phyloP scores from a whole-genome alignment of 495 filamentous ascomycete genomes.

The Aspergillus diversus region DNA sequence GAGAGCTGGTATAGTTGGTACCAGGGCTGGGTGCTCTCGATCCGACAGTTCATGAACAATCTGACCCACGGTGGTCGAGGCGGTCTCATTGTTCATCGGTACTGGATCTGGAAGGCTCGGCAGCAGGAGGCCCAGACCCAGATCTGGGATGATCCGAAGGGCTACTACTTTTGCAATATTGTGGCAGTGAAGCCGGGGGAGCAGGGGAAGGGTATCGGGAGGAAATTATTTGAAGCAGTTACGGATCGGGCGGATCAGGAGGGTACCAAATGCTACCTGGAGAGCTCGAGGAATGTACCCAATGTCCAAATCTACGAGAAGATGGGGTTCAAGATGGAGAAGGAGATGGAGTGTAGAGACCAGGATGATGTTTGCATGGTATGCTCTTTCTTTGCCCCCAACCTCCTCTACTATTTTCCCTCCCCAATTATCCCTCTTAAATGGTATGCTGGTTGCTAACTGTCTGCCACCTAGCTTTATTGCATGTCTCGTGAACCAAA shows the following conservation, averaged over 20 bases:
- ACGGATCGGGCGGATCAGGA: conserved; percentile 61
- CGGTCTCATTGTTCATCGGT: conserved; percentile 64
- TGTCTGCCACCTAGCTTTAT: conserved; percentile 21
- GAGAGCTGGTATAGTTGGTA: conserved; percentile 60
- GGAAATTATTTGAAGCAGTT: conserved; percentile 60
- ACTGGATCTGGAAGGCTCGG: conserved; percentile 59
- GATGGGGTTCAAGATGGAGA: conserved; percentile 65
- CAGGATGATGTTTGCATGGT: conserved; percentile 53
- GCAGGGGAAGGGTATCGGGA: conserved; percentile 64
- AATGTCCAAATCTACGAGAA: conserved; percentile 69
- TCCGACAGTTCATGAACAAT: conserved; percentile 63
- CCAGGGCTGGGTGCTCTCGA: conserved; percentile 61
- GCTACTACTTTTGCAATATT: conserved; percentile 74
- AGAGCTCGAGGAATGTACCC: conserved; percentile 63
- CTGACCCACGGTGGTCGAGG: conserved; percentile 61
- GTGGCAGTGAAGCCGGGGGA: conserved; percentile 62
- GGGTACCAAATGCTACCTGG: conserved; percentile 64
- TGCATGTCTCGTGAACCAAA: conserved; percentile 31
- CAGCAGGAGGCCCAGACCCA: conserved; percentile 46
- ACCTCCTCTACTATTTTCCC: no score
- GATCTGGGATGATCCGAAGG: conserved; percentile 47
- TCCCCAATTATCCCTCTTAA: no score
- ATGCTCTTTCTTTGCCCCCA: conserved; percentile 15
- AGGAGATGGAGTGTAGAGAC: conserved; percentile 65
- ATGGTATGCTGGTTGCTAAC: no score